phyloP scores from a whole-genome alignment of 768 basidiomycete species.

The Agaricus bisporus region DNA sequence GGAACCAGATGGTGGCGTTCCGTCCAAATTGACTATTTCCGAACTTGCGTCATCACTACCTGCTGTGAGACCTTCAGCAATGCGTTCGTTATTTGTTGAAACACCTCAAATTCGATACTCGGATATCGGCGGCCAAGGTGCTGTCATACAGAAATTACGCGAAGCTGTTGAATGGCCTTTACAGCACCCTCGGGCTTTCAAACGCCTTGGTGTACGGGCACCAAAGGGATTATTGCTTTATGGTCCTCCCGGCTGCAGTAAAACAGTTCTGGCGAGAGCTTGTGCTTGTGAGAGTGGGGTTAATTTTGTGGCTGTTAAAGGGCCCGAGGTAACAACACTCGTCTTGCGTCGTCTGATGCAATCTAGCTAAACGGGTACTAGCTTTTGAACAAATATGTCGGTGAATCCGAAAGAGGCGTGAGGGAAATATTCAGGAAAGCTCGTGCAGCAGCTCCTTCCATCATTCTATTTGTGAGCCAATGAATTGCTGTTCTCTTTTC shows the following conservation, averaged over 20 bases:
- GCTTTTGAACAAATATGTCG: slow-evolving; percentile 95
- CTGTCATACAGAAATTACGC: slow-evolving; percentile 77
- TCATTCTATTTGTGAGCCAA: slow-evolving; percentile 86
- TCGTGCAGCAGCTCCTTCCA: slow-evolving; percentile 87
- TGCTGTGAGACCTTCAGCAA: slow-evolving; percentile 82
- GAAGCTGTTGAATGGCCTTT: slow-evolving; percentile 97
- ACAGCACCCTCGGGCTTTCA: slow-evolving; percentile 79
- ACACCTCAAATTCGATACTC: slow-evolving; percentile 75
- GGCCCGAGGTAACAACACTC: slow-evolving; percentile 71
- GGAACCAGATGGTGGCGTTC: slow-evolving; percentile 11
- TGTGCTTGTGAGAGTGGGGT: slow-evolving; percentile 91
- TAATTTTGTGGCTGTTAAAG: slow-evolving; percentile 96
- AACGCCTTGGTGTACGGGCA: slow-evolving; percentile 78
- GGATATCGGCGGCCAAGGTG: slow-evolving; percentile 85
- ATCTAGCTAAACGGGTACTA: slow-evolving; percentile 24
- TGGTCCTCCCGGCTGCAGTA: slow-evolving; percentile 96
- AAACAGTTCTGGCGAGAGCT: slow-evolving; percentile 88
- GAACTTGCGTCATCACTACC: slow-evolving; percentile 75
- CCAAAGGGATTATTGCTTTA: slow-evolving; percentile 90
- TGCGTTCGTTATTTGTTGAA: slow-evolving; percentile 91
- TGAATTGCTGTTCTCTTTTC: background rate
- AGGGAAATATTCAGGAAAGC: slow-evolving; percentile 96
- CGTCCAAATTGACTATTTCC: slow-evolving; percentile 36
- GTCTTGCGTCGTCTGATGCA: background rate
- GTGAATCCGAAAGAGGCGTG: slow-evolving; percentile 93